Conservation (phyloP, 768 basidiomycete genomes). For the Collybiopsis confluens region DNA sequence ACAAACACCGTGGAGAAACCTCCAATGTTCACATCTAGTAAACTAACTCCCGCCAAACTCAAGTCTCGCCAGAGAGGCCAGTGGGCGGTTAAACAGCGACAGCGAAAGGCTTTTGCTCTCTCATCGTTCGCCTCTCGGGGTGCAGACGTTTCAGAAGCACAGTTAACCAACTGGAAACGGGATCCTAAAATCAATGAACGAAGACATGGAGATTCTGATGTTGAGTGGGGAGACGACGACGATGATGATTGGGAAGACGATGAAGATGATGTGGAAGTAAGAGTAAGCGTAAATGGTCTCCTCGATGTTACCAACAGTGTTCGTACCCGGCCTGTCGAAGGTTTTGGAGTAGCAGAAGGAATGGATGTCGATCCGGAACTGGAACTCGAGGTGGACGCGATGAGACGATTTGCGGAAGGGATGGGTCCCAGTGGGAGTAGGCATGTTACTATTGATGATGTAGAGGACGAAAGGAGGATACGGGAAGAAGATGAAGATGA, state of each 20-base stretch:
- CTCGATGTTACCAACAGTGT: background rate
- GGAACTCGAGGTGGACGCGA: constrained; percentile 38
- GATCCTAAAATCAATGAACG: constrained; percentile 45
- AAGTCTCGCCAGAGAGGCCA: constrained; percentile 20
- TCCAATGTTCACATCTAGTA: constrained; percentile 23
- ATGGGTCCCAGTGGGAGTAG: constrained; percentile 41
- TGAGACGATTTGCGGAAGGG: constrained; percentile 51
- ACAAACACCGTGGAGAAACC: background rate
- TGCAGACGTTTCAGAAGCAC: constrained; percentile 51
- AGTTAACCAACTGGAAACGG: constrained; percentile 35
- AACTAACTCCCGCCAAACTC: constrained; percentile 18
- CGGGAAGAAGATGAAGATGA: constrained; percentile 42
- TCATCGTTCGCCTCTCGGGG: constrained; percentile 37
- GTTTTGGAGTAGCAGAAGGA: constrained; percentile 37
- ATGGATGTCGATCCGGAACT: constrained; percentile 68
- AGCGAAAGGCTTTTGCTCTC: constrained; percentile 10
- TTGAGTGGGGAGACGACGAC: constrained; percentile 58
- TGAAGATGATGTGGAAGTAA: constrained; percentile 27
- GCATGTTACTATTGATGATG: constrained; percentile 63
- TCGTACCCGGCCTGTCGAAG: background rate
- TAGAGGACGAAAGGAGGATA: constrained; percentile 51
- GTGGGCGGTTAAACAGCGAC: constrained; percentile 5
- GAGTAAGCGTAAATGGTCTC: background rate
- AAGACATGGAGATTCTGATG: constrained; percentile 60
- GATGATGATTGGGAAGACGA: constrained; percentile 30